Evolutionary conservation across 2,329 filamentous ascomycete genomes (phyloP).

Genomic region (Aspergillus caelatus): DNA sequence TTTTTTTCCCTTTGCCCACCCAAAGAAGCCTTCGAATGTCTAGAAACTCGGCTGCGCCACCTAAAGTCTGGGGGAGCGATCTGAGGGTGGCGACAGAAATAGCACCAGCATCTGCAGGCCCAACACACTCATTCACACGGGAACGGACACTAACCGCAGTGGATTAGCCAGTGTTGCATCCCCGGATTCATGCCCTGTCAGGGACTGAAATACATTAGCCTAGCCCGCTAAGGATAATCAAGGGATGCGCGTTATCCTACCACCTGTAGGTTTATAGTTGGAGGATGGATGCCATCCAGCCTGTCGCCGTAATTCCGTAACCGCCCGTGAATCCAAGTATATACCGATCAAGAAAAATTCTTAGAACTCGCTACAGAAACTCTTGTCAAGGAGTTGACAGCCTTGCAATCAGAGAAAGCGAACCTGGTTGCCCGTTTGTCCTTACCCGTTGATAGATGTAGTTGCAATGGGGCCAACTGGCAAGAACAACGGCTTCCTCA

Average conservation of each 20-base stretch:
- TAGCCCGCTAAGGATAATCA: slow-evolving; percentile 13
- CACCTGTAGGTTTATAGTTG: not conserved
- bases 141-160: slow-evolving; percentile 15
- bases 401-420: slow-evolving; percentile 10
- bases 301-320: slow-evolving; percentile 12
- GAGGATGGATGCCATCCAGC: not conserved
- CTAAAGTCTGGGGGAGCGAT: slow-evolving; percentile 9
- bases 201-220: slow-evolving; percentile 11
- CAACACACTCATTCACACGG: slow-evolving; percentile 11
- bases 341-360: not conserved
- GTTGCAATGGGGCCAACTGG: not conserved
- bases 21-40: slow-evolving; percentile 4
- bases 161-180: slow-evolving; percentile 17
- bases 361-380: not conserved
- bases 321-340: slow-evolving; percentile 6
- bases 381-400: not conserved
- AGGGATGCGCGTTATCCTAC: slow-evolving; percentile 10
- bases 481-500: not conserved
- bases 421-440: not conserved
- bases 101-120: slow-evolving; percentile 19
- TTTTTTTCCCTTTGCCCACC: not conserved
- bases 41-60: slow-evolving; percentile 22
- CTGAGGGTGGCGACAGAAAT: slow-evolving; percentile 26
- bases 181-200: slow-evolving; percentile 21
- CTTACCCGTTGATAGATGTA: not conserved